Evolutionary conservation across 805 yeast species (phyloP).

Genomic region (Metschnikowia hibisci): DNA sequence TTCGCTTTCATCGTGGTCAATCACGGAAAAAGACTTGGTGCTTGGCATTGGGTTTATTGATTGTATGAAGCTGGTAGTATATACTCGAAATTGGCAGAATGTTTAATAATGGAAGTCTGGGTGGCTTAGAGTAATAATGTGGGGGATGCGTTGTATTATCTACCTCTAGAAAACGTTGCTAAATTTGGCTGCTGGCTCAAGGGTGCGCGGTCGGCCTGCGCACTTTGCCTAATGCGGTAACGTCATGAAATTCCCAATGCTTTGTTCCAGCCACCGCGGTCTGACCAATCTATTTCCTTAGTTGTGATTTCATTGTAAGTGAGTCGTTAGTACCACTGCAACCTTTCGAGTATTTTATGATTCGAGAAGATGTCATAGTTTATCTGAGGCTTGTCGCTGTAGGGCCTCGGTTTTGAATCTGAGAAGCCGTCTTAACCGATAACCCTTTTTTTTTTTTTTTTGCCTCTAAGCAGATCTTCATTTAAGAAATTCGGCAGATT

Average conservation of each 20-base stretch:
- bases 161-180: neutral
- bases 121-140: neutral
- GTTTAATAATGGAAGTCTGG: neutral
- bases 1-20: conserved; percentile 2
- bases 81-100: neutral
- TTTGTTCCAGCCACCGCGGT: neutral
- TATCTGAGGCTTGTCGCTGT: too few species aligned
- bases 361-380: too few species aligned
- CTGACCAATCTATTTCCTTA: neutral
- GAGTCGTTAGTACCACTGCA: too few species aligned
- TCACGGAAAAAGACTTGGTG: neutral
- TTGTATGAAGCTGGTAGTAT: neutral
- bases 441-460: neutral
- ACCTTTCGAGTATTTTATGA: too few species aligned
- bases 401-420: neutral
- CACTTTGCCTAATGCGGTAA: conserved; percentile 5
- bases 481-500: neutral
- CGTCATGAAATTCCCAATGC: conserved; percentile 1
- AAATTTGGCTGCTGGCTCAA: neutral
- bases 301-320: too few species aligned
- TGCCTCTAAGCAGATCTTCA: neutral
- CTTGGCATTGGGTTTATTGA: neutral
- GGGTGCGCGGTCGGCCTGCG: neutral
- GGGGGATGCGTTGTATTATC: neutral
- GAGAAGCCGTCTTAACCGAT: neutral